These are phyloP conservation scores for Ceratocystis eucalypticola DNA, from an alignment of 2,329 filamentous ascomycete species.

Conservation along the genomic window DNA sequence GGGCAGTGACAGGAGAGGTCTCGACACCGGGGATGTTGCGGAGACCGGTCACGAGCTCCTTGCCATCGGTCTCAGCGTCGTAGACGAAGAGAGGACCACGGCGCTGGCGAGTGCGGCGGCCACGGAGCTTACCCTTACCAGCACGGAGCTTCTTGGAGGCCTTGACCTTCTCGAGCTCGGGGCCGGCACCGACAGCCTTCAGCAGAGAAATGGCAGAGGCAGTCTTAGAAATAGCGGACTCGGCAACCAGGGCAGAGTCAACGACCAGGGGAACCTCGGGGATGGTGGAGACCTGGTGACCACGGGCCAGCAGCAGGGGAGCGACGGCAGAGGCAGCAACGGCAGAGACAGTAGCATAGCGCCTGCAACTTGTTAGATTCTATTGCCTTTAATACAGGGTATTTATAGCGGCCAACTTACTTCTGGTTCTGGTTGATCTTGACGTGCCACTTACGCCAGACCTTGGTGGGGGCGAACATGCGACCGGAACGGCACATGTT, in stretches of 20 bases:
- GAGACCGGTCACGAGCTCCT: constrained; percentile 86
- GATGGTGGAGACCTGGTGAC: constrained; percentile 83
- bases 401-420: constrained; percentile 36
- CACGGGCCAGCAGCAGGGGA: constrained; percentile 89
- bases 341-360: constrained; percentile 94
- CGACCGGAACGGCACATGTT: constrained; percentile 99
- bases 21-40: constrained; percentile 98
- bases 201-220: constrained; percentile 74
- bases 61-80: constrained; percentile 88
- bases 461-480: constrained; percentile 99
- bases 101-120: constrained; percentile 92
- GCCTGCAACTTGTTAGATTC: constrained; percentile 40
- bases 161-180: constrained; percentile 91
- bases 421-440: constrained; percentile 99
- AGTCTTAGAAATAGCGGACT: constrained; percentile 72
- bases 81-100: constrained; percentile 97
- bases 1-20: constrained; percentile 80
- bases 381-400: background rate
- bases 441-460: constrained; percentile 99
- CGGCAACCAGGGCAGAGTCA: constrained; percentile 78
- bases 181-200: constrained; percentile 76
- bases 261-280: constrained; percentile 95
- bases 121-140: constrained; percentile 97
- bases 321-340: constrained; percentile 91
- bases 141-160: constrained; percentile 92